Base-by-base conservation (phyloP, 768 basidiomycete species). In the Lenzites betulinus region DNA sequence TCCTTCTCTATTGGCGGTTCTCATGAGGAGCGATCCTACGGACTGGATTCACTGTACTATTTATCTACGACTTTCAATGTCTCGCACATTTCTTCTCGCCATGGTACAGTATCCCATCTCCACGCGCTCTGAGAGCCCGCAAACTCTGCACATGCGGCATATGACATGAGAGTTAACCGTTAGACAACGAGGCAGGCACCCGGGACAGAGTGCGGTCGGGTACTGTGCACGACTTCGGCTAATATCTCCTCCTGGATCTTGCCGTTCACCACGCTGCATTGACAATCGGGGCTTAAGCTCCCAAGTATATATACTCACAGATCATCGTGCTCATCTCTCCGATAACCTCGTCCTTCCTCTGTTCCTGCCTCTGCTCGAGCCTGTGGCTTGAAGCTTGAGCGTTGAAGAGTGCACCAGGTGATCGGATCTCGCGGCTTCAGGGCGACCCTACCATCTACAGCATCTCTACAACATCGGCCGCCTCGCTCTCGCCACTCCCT, bases 1-100 rank as follows among this genome's bases (percentile, higher is more conserved):
- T 93, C 64, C 69, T 93, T 51, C 67, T 92, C 41, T 90, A 84
- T 76, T 93, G 91, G 90, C 84, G 87, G 71, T 91, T 92, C 74
- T 81, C 78, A 76, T 87, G 68, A 77, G 64, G 63, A 48, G 33
- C 38, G 42, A 51, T 60, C 55, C 46, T 54, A 39, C 36, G 56
- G 61, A 55, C 57, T 39, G 48, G 42, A 35, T 56, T 51, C 50
- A 23, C 55, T 64, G 60, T 64, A 64, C 50, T 62, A 43, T 36
- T 46, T 61, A 60, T 54, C 50, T 52, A 58, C 51, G 46, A 43
- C 36, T 20, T 49, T 48, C 54, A 62, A 58, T 58, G 42, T 47
- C 42, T 41, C 51, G 44, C 23, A 26, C 42, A 30, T 57, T 28
- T 56, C 33, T 54, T 43, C 50, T 16, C 11, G 20, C 13, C 2